Conservation (phyloP, 2,329 filamentous ascomycete species). For the Aspergillus persii region DNA sequence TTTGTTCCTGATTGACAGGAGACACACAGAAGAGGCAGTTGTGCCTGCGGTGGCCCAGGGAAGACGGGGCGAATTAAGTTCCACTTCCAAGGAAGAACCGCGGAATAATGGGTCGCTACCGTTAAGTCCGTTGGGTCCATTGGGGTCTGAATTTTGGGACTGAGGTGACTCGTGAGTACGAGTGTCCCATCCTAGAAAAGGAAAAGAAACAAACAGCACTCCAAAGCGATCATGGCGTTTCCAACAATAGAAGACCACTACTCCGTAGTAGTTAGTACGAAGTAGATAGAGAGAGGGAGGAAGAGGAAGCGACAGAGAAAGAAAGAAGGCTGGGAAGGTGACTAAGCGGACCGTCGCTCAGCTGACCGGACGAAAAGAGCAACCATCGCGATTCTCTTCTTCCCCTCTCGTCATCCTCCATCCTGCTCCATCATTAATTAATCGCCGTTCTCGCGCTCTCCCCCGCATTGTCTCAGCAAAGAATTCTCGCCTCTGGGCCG, state of each 20-base stretch:
- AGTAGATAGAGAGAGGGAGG: not conserved
- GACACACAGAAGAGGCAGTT: not conserved
- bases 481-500: not conserved
- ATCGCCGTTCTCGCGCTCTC: not conserved
- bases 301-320: no score
- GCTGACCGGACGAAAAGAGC: not conserved
- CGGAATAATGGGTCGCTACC: not conserved
- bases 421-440: not conserved
- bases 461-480: not conserved
- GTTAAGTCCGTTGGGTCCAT: not conserved
- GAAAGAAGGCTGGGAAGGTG: not conserved
- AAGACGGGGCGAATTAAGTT: not conserved
- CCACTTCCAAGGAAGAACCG: not conserved
- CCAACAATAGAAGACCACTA: rapidly evolving
- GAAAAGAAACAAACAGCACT: not conserved
- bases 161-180: not conserved
- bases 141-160: not conserved
- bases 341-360: not conserved
- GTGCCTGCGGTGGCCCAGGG: not conserved
- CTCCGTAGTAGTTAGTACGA: not conserved
- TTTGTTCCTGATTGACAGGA: not conserved
- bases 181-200: not conserved
- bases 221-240: not conserved
- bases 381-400: not conserved
- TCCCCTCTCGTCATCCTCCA: not conserved